Conservation (phyloP, 371 early-diverging fungal genomes). For the Mucor irregularis region DNA sequence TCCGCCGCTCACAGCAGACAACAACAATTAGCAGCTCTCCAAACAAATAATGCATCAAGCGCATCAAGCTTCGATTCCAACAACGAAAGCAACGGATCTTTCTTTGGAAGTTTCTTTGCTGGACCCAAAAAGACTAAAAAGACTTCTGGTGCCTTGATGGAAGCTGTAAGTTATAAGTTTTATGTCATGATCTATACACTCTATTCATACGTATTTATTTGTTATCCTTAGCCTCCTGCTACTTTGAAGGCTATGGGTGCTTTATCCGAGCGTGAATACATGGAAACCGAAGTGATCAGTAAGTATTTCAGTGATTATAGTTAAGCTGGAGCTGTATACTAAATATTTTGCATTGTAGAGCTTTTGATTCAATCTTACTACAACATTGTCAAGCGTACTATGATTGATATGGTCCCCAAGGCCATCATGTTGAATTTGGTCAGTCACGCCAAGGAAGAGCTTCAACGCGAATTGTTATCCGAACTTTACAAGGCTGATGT, state of each 20-base stretch:
- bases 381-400: constrained; percentile 96
- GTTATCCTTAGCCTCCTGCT: constrained; percentile 74
- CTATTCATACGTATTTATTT: neutral
- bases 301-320: no score
- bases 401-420: constrained; percentile 98
- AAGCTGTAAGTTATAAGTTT: constrained; percentile 61
- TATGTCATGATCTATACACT: no score
- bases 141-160: constrained; percentile 54
- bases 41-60: constrained; percentile 24
- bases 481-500: constrained; percentile 96
- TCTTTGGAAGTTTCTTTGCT: constrained; percentile 96
- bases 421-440: constrained; percentile 99
- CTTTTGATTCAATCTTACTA: constrained; percentile 95
- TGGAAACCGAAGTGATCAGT: constrained; percentile 98
- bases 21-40: constrained; percentile 32
- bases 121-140: constrained; percentile 75
- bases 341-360: constrained; percentile 43
- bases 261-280: constrained; percentile 93
- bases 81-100: constrained; percentile 55
- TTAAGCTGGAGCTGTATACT: no score
- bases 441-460: constrained; percentile 82
- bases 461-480: constrained; percentile 93
- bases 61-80: constrained; percentile 14
- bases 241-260: constrained; percentile 94
- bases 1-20: constrained; percentile 17